Conservation (phyloP, 805 yeast genomes). For the Pichia kluyveri region DNA sequence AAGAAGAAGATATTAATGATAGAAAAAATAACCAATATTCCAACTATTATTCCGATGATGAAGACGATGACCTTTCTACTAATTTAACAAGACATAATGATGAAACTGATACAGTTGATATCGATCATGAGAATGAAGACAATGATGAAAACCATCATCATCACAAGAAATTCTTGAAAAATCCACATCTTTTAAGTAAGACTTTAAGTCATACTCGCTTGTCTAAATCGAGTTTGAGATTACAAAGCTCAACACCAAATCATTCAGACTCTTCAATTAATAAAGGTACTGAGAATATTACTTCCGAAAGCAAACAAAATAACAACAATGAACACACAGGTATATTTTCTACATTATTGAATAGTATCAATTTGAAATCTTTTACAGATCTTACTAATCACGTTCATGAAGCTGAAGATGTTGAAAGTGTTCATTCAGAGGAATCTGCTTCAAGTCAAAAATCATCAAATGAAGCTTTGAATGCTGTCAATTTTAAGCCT, state of each 20-base stretch:
- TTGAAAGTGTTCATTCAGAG: conserved; percentile 8
- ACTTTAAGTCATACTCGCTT: no score
- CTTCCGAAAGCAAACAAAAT: not conserved
- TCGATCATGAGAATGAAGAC: not conserved
- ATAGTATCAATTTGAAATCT: conserved; percentile 21
- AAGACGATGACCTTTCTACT: not conserved
- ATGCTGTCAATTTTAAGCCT: conserved; percentile 38
- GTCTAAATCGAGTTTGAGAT: not conserved
- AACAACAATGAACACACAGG: conserved; percentile 11
- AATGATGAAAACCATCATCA: not conserved
- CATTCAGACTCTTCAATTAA: conserved; percentile 1
- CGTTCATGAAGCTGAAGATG: not conserved
- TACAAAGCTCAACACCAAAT: conserved; percentile 5
- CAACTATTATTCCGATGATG: not conserved
- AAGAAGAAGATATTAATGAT: not conserved
- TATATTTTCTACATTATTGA: conserved; percentile 20
- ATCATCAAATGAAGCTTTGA: conserved; percentile 1
- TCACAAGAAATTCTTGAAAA: not conserved
- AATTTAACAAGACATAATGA: not conserved
- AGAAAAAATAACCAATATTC: not conserved
- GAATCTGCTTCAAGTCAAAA: conserved; percentile 1
- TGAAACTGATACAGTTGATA: not conserved
- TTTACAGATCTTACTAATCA: conserved; percentile 9
- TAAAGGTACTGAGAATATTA: not conserved
- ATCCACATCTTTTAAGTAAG: not conserved